phyloP scores from a whole-genome alignment of 352 stramenopile genomes.

The Elongisporangium anandrum region DNA sequence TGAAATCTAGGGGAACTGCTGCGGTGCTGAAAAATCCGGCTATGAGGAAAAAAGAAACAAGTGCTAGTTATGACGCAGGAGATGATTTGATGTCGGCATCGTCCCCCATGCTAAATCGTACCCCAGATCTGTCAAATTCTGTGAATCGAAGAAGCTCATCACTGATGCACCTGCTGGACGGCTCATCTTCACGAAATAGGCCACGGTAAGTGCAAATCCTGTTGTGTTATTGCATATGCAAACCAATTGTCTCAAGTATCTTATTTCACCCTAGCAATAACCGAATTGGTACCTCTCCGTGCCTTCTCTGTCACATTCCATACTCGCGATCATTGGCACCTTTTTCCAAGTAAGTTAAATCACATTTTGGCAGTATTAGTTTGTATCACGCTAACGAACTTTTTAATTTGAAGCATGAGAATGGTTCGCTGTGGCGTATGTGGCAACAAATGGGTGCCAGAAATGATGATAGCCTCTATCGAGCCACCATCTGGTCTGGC shows the following conservation, averaged over 20 bases:
- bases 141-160: slow-evolving; percentile 42
- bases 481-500: slow-evolving; percentile 74
- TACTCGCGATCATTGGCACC: slow-evolving; percentile 94
- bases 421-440: slow-evolving; percentile 96
- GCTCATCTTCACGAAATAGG: slow-evolving; percentile 15
- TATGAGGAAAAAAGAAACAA: slow-evolving; percentile 28
- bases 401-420: slow-evolving; percentile 91
- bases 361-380: too few relatives aligned
- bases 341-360: slow-evolving; percentile 92
- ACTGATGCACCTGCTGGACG: slow-evolving; percentile 13
- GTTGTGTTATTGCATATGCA: background rate
- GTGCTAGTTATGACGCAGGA: slow-evolving; percentile 28
- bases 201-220: slow-evolving; percentile 17
- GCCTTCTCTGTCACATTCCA: slow-evolving; percentile 95
- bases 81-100: slow-evolving; percentile 30
- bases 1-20: slow-evolving; percentile 48
- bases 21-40: slow-evolving; percentile 74
- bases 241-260: too few relatives aligned
- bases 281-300: slow-evolving; percentile 67
- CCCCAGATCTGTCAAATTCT: slow-evolving; percentile 30
- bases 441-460: slow-evolving; percentile 97
- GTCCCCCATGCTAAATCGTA: slow-evolving; percentile 28
- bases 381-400: too few relatives aligned
- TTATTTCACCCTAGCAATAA: slow-evolving; percentile 24
- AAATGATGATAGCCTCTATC: slow-evolving; percentile 92